These are phyloP conservation scores for Cladosporium oxysporum DNA, from an alignment of 2,329 filamentous ascomycete genomes.

Conservation along the genomic window DNA sequence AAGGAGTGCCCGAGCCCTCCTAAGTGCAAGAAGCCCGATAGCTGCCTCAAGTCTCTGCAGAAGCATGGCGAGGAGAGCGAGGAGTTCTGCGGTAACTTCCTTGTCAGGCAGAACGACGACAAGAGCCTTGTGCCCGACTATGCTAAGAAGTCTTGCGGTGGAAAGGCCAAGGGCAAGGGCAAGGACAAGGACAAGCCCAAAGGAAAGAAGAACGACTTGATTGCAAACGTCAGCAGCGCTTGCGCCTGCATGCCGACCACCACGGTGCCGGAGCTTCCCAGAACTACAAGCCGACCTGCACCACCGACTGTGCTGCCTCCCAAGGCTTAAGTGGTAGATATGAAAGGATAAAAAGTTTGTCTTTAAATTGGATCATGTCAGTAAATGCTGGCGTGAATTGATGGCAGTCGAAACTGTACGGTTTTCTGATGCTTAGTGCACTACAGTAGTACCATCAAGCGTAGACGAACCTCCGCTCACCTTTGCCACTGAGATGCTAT, in stretches of 20 bases:
- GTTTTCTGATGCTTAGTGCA: too few species aligned
- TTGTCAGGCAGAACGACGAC: conserved; percentile 23
- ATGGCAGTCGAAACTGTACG: too few species aligned
- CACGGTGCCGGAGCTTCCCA: conserved; percentile 26
- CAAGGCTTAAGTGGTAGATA: not conserved
- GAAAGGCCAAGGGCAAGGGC: conserved; percentile 15
- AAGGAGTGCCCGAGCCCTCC: conserved; percentile 23
- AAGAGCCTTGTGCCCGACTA: conserved; percentile 25
- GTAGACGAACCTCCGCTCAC: too few species aligned
- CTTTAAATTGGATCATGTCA: not conserved
- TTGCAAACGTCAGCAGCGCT: conserved; percentile 26
- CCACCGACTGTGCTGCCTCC: conserved; percentile 24
- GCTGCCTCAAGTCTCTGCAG: conserved; percentile 22
- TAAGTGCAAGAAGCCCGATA: conserved; percentile 25
- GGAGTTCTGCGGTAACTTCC: conserved; percentile 25
- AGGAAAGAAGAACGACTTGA: conserved; percentile 21
- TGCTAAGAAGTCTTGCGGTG: conserved; percentile 23
- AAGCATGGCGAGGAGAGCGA: conserved; percentile 24
- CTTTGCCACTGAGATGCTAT: too few species aligned
- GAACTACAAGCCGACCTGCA: conserved; percentile 25
- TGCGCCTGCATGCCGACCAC: conserved; percentile 27
- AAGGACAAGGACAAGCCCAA: conserved; percentile 3
- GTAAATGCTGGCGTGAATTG: too few species aligned
- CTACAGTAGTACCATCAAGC: too few species aligned
- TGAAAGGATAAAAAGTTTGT: not conserved